phyloP scores from a whole-genome alignment of 225 moss, liverwort and hornwort genomes.

The Straminergon stramineum region DNA sequence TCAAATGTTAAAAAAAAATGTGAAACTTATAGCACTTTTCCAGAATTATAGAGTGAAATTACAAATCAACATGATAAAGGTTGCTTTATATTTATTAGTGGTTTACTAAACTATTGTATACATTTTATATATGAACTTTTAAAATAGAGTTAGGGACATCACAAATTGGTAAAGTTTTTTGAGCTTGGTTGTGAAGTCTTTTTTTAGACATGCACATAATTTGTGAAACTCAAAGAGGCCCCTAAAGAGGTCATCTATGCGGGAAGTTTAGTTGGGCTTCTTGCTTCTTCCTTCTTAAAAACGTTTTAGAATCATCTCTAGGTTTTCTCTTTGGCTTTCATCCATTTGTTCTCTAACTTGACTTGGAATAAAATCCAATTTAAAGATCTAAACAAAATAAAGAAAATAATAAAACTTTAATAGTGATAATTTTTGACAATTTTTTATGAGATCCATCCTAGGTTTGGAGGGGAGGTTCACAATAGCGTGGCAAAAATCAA shows the following conservation, averaged over 20 bases:
- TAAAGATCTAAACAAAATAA: not conserved
- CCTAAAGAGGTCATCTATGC: not conserved
- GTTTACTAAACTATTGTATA: too few relatives aligned
- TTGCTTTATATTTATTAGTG: too few relatives aligned
- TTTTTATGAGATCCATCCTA: not conserved
- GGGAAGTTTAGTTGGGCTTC: not conserved
- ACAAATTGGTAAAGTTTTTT: too few relatives aligned
- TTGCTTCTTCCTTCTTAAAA: not conserved
- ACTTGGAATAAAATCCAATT: not conserved
- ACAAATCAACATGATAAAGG: not conserved
- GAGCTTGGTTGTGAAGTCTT: not conserved
- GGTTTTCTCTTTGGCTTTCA: fast-evolving
- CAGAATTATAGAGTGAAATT: not conserved
- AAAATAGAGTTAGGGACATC: too few relatives aligned
- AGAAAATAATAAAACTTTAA: not conserved
- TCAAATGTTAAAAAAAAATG: too few relatives aligned
- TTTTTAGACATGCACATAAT: not conserved
- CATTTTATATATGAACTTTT: too few relatives aligned
- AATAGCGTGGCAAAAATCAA: not conserved
- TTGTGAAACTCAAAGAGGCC: not conserved
- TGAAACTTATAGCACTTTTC: not conserved
- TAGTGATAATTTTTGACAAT: not conserved
- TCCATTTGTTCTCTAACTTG: not conserved
- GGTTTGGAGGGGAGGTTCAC: too few relatives aligned
- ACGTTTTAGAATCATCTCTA: too few relatives aligned